Evolutionary conservation across 768 basidiomycete genomes (phyloP).

Genomic region (Suillus bovinus): DNA sequence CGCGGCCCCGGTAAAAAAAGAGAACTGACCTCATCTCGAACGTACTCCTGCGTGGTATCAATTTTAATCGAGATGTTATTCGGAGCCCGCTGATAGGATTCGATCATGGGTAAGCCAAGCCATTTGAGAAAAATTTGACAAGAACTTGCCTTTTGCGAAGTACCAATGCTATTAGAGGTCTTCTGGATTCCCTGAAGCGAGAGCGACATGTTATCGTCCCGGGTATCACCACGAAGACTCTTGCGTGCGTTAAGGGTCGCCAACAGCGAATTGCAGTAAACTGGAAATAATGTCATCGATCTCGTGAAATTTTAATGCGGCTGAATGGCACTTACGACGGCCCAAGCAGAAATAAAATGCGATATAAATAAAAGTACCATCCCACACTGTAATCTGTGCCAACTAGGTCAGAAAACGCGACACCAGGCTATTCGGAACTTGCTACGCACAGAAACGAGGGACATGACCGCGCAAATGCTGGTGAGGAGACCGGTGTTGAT

Average conservation of each 20-base stretch:
- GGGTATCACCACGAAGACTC: conserved; percentile 36
- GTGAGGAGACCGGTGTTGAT: conserved; percentile 42
- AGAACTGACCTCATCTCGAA: conserved; percentile 38
- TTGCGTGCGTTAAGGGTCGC: conserved; percentile 59
- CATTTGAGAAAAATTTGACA: no score
- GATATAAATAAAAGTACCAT: conserved; percentile 54
- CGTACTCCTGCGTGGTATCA: conserved; percentile 57
- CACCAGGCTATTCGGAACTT: not conserved
- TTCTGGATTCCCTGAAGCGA: conserved; percentile 30
- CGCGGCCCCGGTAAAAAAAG: not conserved
- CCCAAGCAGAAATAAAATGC: conserved; percentile 62
- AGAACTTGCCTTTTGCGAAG: conserved; percentile 17
- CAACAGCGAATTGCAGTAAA: conserved; percentile 62
- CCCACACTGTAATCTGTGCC: conserved; percentile 46
- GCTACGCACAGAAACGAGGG: conserved; percentile 46
- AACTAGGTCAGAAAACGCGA: conserved; percentile 1
- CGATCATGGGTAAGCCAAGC: not conserved
- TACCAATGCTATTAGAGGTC: conserved; percentile 14
- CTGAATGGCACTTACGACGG: conserved; percentile 42
- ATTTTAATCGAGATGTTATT: conserved; percentile 65
- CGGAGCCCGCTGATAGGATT: conserved; percentile 23
- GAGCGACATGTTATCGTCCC: conserved; percentile 16
- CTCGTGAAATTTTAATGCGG: not conserved
- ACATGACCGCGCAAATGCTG: conserved; percentile 55
- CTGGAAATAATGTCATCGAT: conserved; percentile 28